phyloP scores from a whole-genome alignment of 129 eudicot species.

The Lactuca saligna region DNA sequence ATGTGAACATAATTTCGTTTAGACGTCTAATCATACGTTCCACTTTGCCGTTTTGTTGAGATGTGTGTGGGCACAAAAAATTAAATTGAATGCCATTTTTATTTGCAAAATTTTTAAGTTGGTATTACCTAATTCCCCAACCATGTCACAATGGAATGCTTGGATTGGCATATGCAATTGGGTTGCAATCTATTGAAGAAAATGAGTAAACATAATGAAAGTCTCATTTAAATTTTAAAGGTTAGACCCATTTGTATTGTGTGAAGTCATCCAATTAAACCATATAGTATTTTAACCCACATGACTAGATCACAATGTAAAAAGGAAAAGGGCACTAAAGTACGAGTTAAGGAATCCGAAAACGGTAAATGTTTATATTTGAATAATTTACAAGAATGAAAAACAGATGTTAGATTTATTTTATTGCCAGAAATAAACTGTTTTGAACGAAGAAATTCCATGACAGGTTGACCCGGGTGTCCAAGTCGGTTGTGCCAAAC shows the following conservation, averaged over 20 bases:
- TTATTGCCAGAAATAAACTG: constrained; percentile 8
- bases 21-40: constrained; percentile 6
- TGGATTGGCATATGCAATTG: constrained; percentile 8
- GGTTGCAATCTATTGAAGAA: background rate
- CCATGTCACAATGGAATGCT: constrained; percentile 7
- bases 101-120: background rate
- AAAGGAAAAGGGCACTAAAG: background rate
- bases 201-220: background rate
- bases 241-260: background rate
- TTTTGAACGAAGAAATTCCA: constrained; percentile 4
- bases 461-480: constrained; percentile 14
- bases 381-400: constrained; percentile 1
- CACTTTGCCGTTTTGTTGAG: too few species aligned
- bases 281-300: constrained; percentile 8
- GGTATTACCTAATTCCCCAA: background rate
- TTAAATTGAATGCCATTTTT: background rate
- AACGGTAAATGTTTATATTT: background rate
- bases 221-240: background rate
- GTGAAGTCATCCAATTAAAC: background rate
- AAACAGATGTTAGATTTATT: background rate
- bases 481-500: constrained; percentile 16
- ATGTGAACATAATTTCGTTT: background rate
- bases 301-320: constrained; percentile 15
- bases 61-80: too few species aligned
- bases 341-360: background rate